These are phyloP conservation scores for Inosperma sp. DNA, from an alignment of 768 basidiomycete genomes.

Conservation along the genomic window DNA sequence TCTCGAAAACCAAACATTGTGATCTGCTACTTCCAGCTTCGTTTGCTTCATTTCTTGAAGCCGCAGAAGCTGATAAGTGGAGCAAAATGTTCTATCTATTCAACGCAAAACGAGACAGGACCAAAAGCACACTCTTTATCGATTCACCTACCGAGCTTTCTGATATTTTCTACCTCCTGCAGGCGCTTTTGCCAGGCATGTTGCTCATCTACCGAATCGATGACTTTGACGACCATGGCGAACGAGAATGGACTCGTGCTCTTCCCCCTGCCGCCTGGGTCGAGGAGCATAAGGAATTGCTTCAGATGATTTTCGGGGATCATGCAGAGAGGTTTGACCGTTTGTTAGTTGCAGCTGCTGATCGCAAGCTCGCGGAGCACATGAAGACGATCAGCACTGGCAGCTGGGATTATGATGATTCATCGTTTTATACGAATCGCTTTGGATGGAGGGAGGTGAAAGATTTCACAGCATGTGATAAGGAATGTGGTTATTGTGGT, in stretches of 20 bases:
- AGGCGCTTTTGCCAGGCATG: slow-evolving; percentile 1
- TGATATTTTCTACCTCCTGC: no score
- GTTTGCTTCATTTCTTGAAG: no score
- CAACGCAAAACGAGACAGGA: not conserved
- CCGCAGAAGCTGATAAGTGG: slow-evolving; percentile 1
- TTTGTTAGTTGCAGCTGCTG: not conserved
- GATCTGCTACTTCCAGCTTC: no score
- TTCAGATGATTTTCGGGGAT: not conserved
- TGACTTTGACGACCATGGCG: not conserved
- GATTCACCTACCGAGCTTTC: not conserved
- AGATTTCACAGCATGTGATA: no score
- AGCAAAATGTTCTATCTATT: not conserved
- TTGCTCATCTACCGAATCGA: not conserved
- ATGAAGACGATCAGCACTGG: not conserved
- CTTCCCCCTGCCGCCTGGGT: slow-evolving; percentile 1
- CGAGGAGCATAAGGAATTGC: slow-evolving; percentile 1
- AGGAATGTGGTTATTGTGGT: slow-evolving; percentile 2
- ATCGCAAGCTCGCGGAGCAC: not conserved
- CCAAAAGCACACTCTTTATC: not conserved
- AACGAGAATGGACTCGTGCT: no score
- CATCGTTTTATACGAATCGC: no score
- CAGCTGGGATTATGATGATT: no score
- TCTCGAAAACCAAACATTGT: no score
- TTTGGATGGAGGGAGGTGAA: no score
- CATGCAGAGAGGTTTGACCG: not conserved